Evolutionary conservation across 2,329 filamentous ascomycete species (phyloP), one percentile per base, ranked within the genome.

Genomic region (Keithomyces neogunnii): DNA sequence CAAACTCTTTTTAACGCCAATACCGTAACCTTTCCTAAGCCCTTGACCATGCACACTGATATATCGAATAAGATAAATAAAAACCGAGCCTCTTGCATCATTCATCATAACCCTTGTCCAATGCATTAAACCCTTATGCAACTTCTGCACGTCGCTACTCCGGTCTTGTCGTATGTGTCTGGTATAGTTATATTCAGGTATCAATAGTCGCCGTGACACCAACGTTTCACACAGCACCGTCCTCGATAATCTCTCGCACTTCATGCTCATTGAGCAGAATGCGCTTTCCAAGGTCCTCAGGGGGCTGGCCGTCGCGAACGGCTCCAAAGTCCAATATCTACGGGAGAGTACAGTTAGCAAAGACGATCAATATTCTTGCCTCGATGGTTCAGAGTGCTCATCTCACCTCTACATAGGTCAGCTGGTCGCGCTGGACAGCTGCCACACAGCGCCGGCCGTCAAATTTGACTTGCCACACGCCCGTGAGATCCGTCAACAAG

Each of bases 401-500:
- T 43, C 83, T 73, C 68, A 96, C 93, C 82, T 99, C 93, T 53
- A 99, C 90, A 67, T 95, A 99, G 26, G 93, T 99, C 61, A 96
- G 72, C 61, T 84, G 85, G 58, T 96, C 89, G 51, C 93, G 82
- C 74, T 99, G 93, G 51, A 99, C 93, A 44, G 93, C 93, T 53
- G 93, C 93, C 52, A 99, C 93, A 66, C 93, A 99, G 66, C 92
- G 81, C 59, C 93, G 80, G 64, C 95, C 89, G 63, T 99, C 91
- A 71, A 99, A 99, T 63, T 93, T 93, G 62, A 99, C 93, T 72
- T 99, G 93, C 93, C 93, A 99, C 6, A 99, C 93, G n/a, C 92
- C 91, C 59, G 86, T 92, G 36, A 99, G 77, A 63, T 96, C 91
- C 11, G 89, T 96, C 62, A 99, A 76, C 42, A 99, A 78, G 68